These are phyloP conservation scores for Naematelia encephala DNA, from an alignment of 768 basidiomycete species.

Conservation along the genomic window DNA sequence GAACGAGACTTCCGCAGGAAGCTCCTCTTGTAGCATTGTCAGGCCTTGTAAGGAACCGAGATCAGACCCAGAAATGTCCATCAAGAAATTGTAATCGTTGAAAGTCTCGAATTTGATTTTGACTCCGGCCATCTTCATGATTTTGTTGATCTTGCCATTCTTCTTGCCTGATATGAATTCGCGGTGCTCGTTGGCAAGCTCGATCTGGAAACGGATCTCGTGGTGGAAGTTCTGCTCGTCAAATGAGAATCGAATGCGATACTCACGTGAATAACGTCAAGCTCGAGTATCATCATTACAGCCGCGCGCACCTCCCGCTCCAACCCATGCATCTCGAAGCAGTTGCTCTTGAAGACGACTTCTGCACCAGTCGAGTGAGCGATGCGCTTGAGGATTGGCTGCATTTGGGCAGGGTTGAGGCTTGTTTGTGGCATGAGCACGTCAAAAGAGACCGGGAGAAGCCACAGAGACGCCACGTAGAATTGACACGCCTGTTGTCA, in stretches of 20 bases:
- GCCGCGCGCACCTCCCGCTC: conserved; percentile 86
- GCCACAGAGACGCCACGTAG: conserved; percentile 96
- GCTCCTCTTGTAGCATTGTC: conserved; percentile 85
- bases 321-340: conserved; percentile 93
- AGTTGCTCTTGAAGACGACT: conserved; percentile 93
- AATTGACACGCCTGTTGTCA: conserved; percentile 76
- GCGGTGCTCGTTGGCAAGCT: conserved; percentile 93
- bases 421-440: conserved; percentile 78
- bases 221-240: conserved; percentile 75
- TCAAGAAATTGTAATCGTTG: conserved; percentile 83
- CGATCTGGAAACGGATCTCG: conserved; percentile 97
- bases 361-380: conserved; percentile 85
- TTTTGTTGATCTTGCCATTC: conserved; percentile 99
- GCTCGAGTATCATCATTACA: conserved; percentile 77
- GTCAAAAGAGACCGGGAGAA: conserved; percentile 89
- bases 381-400: conserved; percentile 79
- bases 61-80: conserved; percentile 83
- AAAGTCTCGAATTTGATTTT: conserved; percentile 99
- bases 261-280: conserved; percentile 83
- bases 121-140: conserved; percentile 94
- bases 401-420: conserved; percentile 76
- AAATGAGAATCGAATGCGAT: not conserved
- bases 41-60: conserved; percentile 81
- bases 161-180: conserved; percentile 99
- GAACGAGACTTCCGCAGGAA: conserved; percentile 98